Evolutionary conservation across 2,329 filamentous ascomycete species (phyloP), one percentile per base, ranked within the genome.

Genomic region (Colletotrichum camelliae): DNA sequence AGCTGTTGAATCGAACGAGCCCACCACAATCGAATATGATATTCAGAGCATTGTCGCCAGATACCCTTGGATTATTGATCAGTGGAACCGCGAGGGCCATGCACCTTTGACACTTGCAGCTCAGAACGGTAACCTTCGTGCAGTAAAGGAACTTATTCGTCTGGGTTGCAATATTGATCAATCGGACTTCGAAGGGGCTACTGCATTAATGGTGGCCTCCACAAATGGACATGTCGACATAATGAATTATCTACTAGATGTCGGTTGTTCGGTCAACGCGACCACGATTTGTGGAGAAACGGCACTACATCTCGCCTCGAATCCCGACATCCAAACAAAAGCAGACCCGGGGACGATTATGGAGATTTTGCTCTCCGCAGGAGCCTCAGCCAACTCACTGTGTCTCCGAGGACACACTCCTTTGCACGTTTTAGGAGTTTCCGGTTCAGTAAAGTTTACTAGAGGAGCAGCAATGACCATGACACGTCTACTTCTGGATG

Each of bases 261-360:
- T 52, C 16, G 55, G 60, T 5, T 72, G 72, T 3, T 9, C 2
- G 1, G 4, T 67, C 1, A 13, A 35, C 12, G 16, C 2, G 2
- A 13, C 7, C 24, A 13, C 9, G 1, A 4, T 1, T 4, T 9
- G 0, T 0, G 57, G 68, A 9, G 0, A 2, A 0, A 67, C 60
- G 6, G 61, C 72, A 1, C 3, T 75, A 2, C n/a, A 52, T 24
- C 3, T 0, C 15, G 72, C 72, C 4, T 4, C 55, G 4, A 0
- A 2, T 43, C 18, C 67, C 4, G 0, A 0, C 0, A 0, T 3
- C 7, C 24, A 55, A 8, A 7, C 4, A 10, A 7, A 5, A 4
- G 33, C 24, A 10, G 15, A 60, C 8, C 33, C 55, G 1, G 18
- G 5, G 4, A 2, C 31, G 2, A 29, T 55, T 2, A 1, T 72